These are phyloP conservation scores for Tothia fuscella DNA, from an alignment of 2,329 filamentous ascomycete species.

Conservation along the genomic window DNA sequence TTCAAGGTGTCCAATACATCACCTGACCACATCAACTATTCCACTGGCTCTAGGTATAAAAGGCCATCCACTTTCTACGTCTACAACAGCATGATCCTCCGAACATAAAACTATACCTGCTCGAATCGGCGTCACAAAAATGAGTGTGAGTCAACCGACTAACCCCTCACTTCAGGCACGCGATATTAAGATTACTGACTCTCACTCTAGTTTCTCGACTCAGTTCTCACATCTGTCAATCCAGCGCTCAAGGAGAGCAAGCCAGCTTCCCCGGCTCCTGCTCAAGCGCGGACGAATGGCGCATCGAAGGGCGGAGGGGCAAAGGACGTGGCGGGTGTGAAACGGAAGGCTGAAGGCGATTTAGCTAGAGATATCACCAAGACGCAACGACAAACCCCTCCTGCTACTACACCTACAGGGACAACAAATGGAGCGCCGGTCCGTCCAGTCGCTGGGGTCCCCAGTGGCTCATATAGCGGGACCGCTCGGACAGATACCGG, in stretches of 20 bases:
- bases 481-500: constrained; percentile 22
- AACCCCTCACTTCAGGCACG: too few relatives aligned
- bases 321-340: constrained; percentile 22
- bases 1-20: too few relatives aligned
- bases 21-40: too few relatives aligned
- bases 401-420: constrained; percentile 5
- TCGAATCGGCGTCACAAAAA: too few relatives aligned
- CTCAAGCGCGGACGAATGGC: constrained; percentile 4
- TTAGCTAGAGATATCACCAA: constrained; percentile 13
- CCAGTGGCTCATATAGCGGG: constrained; percentile 22
- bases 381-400: constrained; percentile 15
- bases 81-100: too few relatives aligned
- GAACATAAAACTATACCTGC: too few relatives aligned
- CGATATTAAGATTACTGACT: too few relatives aligned
- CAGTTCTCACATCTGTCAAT: constrained; percentile 26
- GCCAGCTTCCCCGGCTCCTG: constrained; percentile 5
- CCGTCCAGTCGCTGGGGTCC: constrained; percentile 10
- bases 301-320: constrained; percentile 1
- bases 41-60: too few relatives aligned
- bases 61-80: too few relatives aligned
- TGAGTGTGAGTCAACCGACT: too few relatives aligned
- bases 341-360: constrained; percentile 29
- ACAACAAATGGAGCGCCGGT: background rate
- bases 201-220: constrained; percentile 24
- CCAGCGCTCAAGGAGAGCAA: too few relatives aligned